A percentile compares a stretch with the other conserved stretches of the same genome.
Conservation (phyloP, 1,284 basidiomycete species). For the Anthracocystis setariae region DNA sequence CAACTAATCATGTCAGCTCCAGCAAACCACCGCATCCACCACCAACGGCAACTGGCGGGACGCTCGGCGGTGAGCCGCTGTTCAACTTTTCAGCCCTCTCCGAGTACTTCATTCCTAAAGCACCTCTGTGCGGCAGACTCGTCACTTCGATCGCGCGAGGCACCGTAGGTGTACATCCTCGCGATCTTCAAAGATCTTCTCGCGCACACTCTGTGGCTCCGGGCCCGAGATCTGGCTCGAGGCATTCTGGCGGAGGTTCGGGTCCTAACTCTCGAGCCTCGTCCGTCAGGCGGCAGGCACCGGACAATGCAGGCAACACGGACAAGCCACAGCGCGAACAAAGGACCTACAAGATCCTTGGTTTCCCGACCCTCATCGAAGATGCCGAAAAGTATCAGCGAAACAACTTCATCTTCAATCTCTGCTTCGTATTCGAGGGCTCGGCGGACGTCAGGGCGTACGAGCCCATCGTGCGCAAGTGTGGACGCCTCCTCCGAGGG, state of each 20-base stretch:
- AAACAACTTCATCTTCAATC: constrained; percentile 85
- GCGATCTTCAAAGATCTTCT: constrained; percentile 8
- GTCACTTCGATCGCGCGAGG: constrained; percentile 72
- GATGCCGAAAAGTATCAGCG: constrained; percentile 59
- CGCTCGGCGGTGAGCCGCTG: constrained; percentile 69
- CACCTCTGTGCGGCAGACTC: constrained; percentile 85
- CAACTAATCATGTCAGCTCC: constrained; percentile 5
- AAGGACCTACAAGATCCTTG: constrained; percentile 61
- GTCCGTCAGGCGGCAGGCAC: constrained; percentile 9
- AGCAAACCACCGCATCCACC: constrained; percentile 10
- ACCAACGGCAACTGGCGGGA: constrained; percentile 3
- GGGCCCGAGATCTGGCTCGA: constrained; percentile 9
- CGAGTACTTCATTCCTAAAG: constrained; percentile 91
- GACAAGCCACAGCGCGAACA: constrained; percentile 17
- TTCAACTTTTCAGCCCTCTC: constrained; percentile 91
- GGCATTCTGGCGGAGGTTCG: not conserved
- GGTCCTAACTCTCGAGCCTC: constrained; percentile 15
- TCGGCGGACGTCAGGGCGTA: constrained; percentile 91
- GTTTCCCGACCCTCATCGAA: constrained; percentile 58
- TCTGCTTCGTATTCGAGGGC: constrained; percentile 87
- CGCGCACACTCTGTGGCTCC: constrained; percentile 18
- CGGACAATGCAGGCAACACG: not conserved
- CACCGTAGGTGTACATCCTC: constrained; percentile 4
- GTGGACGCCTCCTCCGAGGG: constrained; percentile 83
- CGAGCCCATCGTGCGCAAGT: constrained; percentile 94